These are phyloP conservation scores for Trichoderma guizhouense DNA, from an alignment of 2,329 filamentous ascomycete genomes.

Conservation along the genomic window DNA sequence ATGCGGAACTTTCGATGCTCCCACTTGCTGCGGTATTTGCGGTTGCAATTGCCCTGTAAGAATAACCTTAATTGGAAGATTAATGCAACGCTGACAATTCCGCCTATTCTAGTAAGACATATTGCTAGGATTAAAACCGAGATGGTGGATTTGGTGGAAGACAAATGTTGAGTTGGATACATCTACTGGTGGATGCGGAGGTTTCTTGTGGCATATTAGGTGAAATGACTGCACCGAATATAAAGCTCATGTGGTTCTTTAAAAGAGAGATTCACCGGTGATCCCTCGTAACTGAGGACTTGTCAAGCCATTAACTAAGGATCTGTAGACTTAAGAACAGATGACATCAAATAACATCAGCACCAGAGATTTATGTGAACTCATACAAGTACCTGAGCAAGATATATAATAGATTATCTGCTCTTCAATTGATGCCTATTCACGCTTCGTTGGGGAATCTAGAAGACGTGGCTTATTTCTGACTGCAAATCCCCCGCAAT, in stretches of 20 bases:
- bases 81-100: not conserved
- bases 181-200: not conserved
- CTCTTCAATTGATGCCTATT: not conserved
- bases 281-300: not conserved
- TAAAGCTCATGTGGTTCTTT: not conserved
- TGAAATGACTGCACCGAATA: not conserved
- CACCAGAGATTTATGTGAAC: not conserved
- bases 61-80: not conserved
- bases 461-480: not conserved
- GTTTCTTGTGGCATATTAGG: not conserved
- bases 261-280: not conserved
- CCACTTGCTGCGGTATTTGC: constrained; percentile 12
- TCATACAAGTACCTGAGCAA: not conserved
- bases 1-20: not conserved
- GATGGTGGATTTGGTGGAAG: not conserved
- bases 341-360: not conserved
- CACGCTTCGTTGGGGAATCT: not conserved
- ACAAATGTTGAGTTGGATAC: not conserved
- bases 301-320: not conserved
- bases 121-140: not conserved
- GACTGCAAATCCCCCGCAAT: not conserved
- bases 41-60: constrained; percentile 15
- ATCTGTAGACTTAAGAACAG: not conserved
- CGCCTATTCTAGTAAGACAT: not conserved
- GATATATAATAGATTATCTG: not conserved